phyloP scores from a whole-genome alignment of 2,329 filamentous ascomycete genomes.

The Didymella keratinophila region DNA sequence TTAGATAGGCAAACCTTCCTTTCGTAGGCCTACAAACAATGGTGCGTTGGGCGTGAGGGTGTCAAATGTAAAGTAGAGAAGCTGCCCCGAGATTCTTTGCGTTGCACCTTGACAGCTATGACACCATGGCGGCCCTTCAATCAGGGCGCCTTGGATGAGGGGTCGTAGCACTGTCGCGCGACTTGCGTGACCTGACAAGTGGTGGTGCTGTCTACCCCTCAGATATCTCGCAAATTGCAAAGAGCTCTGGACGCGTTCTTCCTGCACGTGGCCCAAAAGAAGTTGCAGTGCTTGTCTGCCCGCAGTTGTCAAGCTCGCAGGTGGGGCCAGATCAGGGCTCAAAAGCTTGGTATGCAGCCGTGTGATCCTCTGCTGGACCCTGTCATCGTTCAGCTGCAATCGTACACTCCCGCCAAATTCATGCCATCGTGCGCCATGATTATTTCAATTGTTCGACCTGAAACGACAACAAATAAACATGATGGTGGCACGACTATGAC shows the following conservation, averaged over 20 bases:
- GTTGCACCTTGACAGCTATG: slow-evolving; percentile 30
- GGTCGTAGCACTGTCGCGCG: slow-evolving; percentile 16
- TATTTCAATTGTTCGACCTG: background rate
- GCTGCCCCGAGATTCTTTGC: slow-evolving; percentile 26
- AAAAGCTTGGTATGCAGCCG: slow-evolving; percentile 15
- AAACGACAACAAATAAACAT: slow-evolving; percentile 8
- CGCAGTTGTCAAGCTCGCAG: slow-evolving; percentile 5
- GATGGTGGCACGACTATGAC: slow-evolving; percentile 5
- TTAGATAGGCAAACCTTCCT: slow-evolving; percentile 14
- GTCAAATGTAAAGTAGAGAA: slow-evolving; percentile 11
- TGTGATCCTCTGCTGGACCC: slow-evolving; percentile 17
- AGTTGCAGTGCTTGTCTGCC: slow-evolving; percentile 4
- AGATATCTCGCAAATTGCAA: slow-evolving; percentile 2
- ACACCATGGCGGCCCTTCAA: slow-evolving; percentile 28
- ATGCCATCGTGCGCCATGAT: background rate
- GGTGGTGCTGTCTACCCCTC: slow-evolving; percentile 11
- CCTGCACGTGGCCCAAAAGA: slow-evolving; percentile 26
- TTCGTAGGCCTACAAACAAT: slow-evolving; percentile 4
- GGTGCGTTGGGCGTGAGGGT: slow-evolving; percentile 2
- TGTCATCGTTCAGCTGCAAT: slow-evolving; percentile 8
- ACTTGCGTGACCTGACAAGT: slow-evolving; percentile 15
- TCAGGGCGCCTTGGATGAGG: slow-evolving; percentile 15
- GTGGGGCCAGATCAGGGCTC: slow-evolving; percentile 19
- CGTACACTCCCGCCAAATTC: background rate
- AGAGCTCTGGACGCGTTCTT: slow-evolving; percentile 13